These are phyloP conservation scores for Penicillium sp. DNA, from an alignment of 2,329 filamentous ascomycete species.

Conservation along the genomic window DNA sequence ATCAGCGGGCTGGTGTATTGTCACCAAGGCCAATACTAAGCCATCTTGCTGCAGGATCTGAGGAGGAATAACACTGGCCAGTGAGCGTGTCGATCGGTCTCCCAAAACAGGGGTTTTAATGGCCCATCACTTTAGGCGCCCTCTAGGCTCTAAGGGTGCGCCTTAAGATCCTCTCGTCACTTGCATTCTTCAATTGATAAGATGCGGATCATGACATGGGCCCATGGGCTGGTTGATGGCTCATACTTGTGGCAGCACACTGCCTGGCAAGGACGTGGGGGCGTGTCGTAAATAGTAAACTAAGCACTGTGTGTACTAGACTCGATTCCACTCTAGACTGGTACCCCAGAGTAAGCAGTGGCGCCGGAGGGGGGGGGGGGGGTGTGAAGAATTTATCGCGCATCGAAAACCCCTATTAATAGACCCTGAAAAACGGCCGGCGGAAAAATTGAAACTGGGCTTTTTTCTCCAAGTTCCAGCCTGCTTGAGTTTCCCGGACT, in stretches of 20 bases:
- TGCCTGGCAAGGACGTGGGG: neutral
- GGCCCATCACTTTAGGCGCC: neutral
- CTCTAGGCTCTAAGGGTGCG: neutral
- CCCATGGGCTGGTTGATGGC: neutral
- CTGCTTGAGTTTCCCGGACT: neutral
- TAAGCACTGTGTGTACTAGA: neutral
- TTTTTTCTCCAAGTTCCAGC: neutral
- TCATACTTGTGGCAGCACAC: neutral
- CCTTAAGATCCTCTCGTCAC: neutral
- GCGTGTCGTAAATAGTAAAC: no score
- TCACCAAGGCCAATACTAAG: neutral
- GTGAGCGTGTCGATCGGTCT: neutral
- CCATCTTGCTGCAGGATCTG: conserved; percentile 10
- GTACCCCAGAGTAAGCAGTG: neutral
- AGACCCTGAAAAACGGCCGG: neutral
- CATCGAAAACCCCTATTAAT: neutral
- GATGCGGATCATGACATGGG: neutral
- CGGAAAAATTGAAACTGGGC: neutral
- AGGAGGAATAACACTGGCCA: conserved; percentile 1
- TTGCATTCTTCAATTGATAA: neutral
- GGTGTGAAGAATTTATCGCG: neutral
- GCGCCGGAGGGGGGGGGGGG: no score
- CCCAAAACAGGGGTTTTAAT: conserved; percentile 6
- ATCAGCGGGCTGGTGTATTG: neutral
- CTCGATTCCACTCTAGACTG: neutral